Conservation (phyloP, 192 early-diverging fungal genomes). For the Lobulomyces angularis region DNA sequence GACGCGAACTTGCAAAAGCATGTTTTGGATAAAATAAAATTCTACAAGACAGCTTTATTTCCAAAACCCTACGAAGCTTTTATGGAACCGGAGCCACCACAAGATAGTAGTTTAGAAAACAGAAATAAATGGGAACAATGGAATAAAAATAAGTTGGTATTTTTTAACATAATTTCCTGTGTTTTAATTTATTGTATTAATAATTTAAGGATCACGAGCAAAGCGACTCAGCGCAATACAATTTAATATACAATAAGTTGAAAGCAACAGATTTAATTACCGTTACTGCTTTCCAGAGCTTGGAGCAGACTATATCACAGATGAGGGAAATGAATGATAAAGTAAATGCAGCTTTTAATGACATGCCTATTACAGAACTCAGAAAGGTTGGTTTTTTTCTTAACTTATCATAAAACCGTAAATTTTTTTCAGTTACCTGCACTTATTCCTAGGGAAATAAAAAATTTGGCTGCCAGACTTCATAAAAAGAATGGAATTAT, state of each 20-base stretch:
- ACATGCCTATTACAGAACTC: neutral
- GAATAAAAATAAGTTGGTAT: slow-evolving; percentile 18
- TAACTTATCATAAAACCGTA: slow-evolving; percentile 20
- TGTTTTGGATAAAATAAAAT: slow-evolving; percentile 26
- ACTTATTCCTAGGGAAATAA: slow-evolving; percentile 31
- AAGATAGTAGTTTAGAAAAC: slow-evolving; percentile 22
- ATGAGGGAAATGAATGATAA: no score
- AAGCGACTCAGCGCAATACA: slow-evolving; percentile 29
- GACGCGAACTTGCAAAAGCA: slow-evolving; percentile 25
- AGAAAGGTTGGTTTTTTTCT: no score
- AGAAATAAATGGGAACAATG: slow-evolving; percentile 34
- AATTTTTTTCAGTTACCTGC: slow-evolving; percentile 18
- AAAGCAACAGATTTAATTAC: slow-evolving; percentile 16
- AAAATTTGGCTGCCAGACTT: slow-evolving; percentile 24
- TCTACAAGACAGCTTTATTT: slow-evolving; percentile 27
- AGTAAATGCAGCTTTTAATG: no score
- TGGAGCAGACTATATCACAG: slow-evolving; percentile 27
- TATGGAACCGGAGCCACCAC: slow-evolving; percentile 23
- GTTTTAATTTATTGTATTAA: no score
- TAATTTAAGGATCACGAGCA: slow-evolving; percentile 35
- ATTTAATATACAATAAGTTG: slow-evolving; percentile 31
- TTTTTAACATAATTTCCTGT: no score
- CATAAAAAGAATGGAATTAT: slow-evolving; percentile 32
- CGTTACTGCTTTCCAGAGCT: slow-evolving; percentile 18
- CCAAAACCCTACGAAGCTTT: slow-evolving; percentile 21